Percentiles rank a stretch among this genome's conserved stretches.
Evolutionary conservation across 371 early-diverging fungal genomes (phyloP).

Genomic region (Syncephalis plumigaleata): DNA sequence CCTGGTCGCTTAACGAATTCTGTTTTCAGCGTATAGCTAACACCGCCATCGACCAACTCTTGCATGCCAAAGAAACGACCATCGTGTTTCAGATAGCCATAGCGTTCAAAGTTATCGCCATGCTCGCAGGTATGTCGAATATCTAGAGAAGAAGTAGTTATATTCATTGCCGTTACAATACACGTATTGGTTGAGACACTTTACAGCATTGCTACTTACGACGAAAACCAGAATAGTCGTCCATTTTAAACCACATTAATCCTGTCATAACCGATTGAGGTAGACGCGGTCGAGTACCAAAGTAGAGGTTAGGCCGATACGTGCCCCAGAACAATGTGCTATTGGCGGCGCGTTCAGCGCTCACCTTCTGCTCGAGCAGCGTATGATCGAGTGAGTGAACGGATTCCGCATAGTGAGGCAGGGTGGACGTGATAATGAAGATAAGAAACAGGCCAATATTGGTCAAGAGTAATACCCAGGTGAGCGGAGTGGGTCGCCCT

Average conservation of each 20-base stretch:
- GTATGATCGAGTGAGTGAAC: no score
- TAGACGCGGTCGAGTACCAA: constrained; percentile 72
- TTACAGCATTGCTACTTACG: constrained; percentile 15
- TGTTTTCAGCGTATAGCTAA: constrained; percentile 53
- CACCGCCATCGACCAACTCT: constrained; percentile 44
- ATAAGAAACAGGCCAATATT: no score
- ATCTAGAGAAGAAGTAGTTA: constrained; percentile 23
- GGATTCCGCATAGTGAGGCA: no score
- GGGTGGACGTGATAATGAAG: no score
- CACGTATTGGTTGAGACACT: neutral
- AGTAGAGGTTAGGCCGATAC: constrained; percentile 88
- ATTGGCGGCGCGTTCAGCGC: neutral
- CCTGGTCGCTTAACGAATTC: constrained; percentile 63
- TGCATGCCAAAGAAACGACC: constrained; percentile 69
- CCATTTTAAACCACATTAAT: constrained; percentile 77
- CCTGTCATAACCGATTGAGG: constrained; percentile 71
- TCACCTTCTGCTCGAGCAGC: neutral
- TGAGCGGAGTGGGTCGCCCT: no score
- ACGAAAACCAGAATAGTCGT: constrained; percentile 28
- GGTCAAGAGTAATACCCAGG: no score
- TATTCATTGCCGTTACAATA: neutral
- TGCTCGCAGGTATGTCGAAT: constrained; percentile 83
- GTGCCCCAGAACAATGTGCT: constrained; percentile 65
- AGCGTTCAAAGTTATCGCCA: constrained; percentile 51
- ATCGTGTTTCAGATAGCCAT: constrained; percentile 81